Evolutionary conservation across 306 rosid genomes (phyloP).

Genomic region (Citrullus amarus): DNA sequence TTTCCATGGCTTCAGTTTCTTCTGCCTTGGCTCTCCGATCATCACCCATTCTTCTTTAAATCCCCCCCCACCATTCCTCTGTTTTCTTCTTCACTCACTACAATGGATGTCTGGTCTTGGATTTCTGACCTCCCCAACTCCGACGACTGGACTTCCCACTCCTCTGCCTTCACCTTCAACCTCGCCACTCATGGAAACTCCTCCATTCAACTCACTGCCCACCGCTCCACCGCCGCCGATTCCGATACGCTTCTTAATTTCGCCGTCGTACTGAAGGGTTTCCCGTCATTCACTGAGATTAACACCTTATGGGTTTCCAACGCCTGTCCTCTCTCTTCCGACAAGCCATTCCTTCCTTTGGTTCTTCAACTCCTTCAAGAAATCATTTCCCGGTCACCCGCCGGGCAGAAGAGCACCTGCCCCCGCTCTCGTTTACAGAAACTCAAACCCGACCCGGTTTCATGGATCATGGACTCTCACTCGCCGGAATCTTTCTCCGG

Average conservation of each 20-base stretch:
- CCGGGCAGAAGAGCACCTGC: conserved; percentile 55
- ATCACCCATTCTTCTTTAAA: not conserved
- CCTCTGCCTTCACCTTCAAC: conserved; percentile 31
- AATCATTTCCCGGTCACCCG: conserved; percentile 62
- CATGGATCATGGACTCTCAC: conserved; percentile 89
- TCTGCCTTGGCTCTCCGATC: not conserved
- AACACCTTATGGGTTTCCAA: conserved; percentile 69
- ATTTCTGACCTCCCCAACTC: conserved; percentile 60
- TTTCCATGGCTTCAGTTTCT: not conserved
- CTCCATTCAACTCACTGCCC: conserved; percentile 45
- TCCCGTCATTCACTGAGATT: conserved; percentile 19
- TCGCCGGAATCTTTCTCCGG: conserved; percentile 63
- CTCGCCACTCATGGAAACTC: conserved; percentile 32
- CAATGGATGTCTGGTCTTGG: conserved; percentile 87
- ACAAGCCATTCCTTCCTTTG: conserved; percentile 71
- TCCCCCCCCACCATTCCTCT: not conserved
- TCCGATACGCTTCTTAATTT: conserved; percentile 37
- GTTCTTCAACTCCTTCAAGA: conserved; percentile 83
- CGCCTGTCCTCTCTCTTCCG: conserved; percentile 39
- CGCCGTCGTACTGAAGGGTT: conserved; percentile 46
- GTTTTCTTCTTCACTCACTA: not conserved
- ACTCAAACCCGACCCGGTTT: conserved; percentile 61
- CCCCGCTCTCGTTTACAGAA: conserved; percentile 72
- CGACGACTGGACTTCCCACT: conserved; percentile 28
- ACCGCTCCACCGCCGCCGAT: conserved; percentile 36